These are phyloP conservation scores for Trichoderma afroharzianum DNA, from an alignment of 2,329 filamentous ascomycete species.

Conservation along the genomic window DNA sequence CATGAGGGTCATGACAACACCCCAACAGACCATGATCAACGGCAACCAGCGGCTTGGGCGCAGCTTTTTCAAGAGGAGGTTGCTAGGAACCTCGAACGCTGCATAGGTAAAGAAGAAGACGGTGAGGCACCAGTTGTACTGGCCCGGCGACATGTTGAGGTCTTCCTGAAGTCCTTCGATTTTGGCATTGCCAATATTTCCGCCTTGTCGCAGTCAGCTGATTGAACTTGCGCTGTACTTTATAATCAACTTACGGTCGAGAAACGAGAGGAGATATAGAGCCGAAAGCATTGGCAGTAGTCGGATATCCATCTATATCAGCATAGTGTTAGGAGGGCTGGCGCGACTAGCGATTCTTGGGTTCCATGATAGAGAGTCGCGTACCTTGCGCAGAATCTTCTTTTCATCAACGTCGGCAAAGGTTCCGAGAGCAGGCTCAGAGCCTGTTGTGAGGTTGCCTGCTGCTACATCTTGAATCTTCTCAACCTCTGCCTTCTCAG, in stretches of 20 bases:
- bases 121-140: conserved; percentile 68
- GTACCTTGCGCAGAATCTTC: conserved; percentile 54
- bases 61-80: conserved; percentile 70
- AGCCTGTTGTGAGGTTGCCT: background rate
- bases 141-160: conserved; percentile 54
- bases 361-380: background rate
- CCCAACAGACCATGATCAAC: conserved; percentile 66
- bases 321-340: conserved; percentile 8
- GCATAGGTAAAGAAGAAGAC: conserved; percentile 80
- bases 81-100: conserved; percentile 72
- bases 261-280: conserved; percentile 65
- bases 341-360: no score
- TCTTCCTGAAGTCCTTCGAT: conserved; percentile 55
- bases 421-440: background rate
- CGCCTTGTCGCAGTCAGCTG: conserved; percentile 32
- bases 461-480: conserved; percentile 1
- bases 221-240: background rate
- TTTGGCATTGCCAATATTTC: conserved; percentile 65
- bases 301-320: conserved; percentile 45
- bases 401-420: conserved; percentile 41
- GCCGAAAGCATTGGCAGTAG: conserved; percentile 61
- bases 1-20: conserved; percentile 48
- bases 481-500: conserved; percentile 15
- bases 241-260: conserved; percentile 49
- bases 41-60: conserved; percentile 73